These are phyloP conservation scores for Fusarium caatingaense DNA, from an alignment of 2,329 filamentous ascomycete species.

Conservation along the genomic window DNA sequence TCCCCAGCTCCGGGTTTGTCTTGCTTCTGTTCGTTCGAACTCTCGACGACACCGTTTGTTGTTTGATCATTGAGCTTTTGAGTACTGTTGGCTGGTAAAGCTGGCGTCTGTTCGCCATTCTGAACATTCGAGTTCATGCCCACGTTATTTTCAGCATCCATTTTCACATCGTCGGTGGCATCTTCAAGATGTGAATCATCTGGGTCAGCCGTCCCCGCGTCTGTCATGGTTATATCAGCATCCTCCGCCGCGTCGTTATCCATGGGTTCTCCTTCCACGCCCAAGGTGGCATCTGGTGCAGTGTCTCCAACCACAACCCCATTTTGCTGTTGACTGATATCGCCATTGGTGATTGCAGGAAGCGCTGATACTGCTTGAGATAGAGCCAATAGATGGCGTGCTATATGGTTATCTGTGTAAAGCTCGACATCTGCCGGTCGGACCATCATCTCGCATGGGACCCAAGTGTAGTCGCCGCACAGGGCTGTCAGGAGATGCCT, in stretches of 20 bases:
- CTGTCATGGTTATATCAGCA: conserved; percentile 50
- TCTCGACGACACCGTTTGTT: conserved; percentile 16
- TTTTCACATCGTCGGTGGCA: conserved; percentile 17
- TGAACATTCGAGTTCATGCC: conserved; percentile 12
- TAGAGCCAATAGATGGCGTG: conserved; percentile 51
- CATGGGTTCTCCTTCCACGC: conserved; percentile 12
- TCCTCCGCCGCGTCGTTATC: conserved; percentile 35
- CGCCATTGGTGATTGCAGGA: conserved; percentile 42
- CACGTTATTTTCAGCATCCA: conserved; percentile 11
- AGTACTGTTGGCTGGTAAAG: neutral
- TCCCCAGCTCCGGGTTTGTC: neutral
- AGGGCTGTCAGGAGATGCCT: conserved; percentile 79
- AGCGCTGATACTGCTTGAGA: conserved; percentile 39
- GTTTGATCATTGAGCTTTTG: neutral
- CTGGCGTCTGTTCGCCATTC: conserved; percentile 18
- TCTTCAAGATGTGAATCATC: conserved; percentile 35
- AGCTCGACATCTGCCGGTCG: conserved; percentile 66
- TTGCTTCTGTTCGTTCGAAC: conserved; percentile 6
- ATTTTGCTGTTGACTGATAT: conserved; percentile 25
- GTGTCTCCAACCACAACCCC: conserved; percentile 7
- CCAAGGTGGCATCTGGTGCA: conserved; percentile 8
- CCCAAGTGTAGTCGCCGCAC: conserved; percentile 79
- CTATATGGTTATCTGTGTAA: conserved; percentile 62
- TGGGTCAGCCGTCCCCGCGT: conserved; percentile 39
- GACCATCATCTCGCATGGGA: conserved; percentile 69